Conservation (phyloP, 1,139 yeast genomes). For the Waltiozyma sp. region DNA sequence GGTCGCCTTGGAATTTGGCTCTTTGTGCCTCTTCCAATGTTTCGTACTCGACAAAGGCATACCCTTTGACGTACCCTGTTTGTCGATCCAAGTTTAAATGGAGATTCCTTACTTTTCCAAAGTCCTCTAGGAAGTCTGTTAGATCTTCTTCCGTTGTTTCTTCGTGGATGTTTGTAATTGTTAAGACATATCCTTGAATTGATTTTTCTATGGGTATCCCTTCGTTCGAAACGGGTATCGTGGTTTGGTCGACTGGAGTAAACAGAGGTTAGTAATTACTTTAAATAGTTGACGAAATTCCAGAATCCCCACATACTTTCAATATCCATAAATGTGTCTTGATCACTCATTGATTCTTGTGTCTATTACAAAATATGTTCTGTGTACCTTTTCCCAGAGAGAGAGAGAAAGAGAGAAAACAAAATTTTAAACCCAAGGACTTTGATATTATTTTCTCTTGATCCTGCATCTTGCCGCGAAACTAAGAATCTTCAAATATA, state of each 20-base stretch:
- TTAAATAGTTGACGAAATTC: neutral
- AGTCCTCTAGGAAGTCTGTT: conserved; percentile 30
- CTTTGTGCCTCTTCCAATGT: conserved; percentile 24
- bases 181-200: conserved; percentile 33
- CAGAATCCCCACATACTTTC: conserved; percentile 1
- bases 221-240: conserved; percentile 4
- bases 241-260: neutral
- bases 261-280: neutral
- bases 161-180: conserved; percentile 31
- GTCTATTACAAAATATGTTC: too few relatives aligned
- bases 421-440: too few relatives aligned
- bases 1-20: conserved; percentile 24
- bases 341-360: conserved; percentile 2
- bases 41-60: conserved; percentile 29
- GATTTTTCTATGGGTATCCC: conserved; percentile 15
- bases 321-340: conserved; percentile 4
- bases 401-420: too few relatives aligned
- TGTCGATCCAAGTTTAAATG: conserved; percentile 32
- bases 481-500: too few relatives aligned
- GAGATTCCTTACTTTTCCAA: conserved; percentile 26
- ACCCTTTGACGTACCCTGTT: conserved; percentile 29
- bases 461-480: too few relatives aligned
- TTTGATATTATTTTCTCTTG: too few relatives aligned
- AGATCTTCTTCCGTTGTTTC: conserved; percentile 36
- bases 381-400: too few relatives aligned